phyloP scores from a whole-genome alignment of 1,284 basidiomycete genomes.

The Sporisorium scitamineum region DNA sequence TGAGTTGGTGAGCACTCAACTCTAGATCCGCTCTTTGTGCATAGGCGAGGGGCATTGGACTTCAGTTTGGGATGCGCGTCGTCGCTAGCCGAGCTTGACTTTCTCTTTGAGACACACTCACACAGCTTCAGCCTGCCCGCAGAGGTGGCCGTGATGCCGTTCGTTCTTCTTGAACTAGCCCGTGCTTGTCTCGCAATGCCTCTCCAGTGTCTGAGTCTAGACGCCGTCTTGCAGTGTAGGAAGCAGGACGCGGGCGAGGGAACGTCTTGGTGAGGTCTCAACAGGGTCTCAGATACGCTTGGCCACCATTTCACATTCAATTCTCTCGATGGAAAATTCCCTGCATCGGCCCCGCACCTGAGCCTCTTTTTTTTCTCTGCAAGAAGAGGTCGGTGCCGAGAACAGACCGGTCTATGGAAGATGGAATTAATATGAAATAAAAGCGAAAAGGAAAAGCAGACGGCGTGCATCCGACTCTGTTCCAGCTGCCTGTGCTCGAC shows the following conservation, averaged over 20 bases:
- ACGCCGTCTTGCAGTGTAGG: not conserved
- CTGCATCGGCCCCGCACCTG: not conserved
- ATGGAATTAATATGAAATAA: not conserved
- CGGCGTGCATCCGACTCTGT: too few species aligned
- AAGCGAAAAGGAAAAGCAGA: not conserved
- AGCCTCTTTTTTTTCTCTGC: not conserved
- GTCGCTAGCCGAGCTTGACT: slow-evolving; percentile 15
- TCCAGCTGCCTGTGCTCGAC: not conserved
- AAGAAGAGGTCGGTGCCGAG: not conserved
- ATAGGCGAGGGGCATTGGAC: slow-evolving; percentile 22
- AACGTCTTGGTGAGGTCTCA: not conserved
- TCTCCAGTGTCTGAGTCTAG: slow-evolving; percentile 3
- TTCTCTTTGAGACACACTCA: not conserved
- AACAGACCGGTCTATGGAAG: not conserved
- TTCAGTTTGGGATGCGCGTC: slow-evolving; percentile 29
- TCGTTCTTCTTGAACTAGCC: not conserved
- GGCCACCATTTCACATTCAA: too few species aligned
- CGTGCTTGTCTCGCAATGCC: not conserved
- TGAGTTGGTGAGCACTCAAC: too few species aligned
- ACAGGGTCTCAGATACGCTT: not conserved
- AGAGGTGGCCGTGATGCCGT: not conserved
- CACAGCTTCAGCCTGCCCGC: too few species aligned
- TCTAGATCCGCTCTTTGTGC: too few species aligned
- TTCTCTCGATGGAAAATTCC: too few species aligned
- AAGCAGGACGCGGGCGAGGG: not conserved